These are phyloP conservation scores for Chlorella sp. DNA, from an alignment of 139 green algal species.

Conservation along the genomic window DNA sequence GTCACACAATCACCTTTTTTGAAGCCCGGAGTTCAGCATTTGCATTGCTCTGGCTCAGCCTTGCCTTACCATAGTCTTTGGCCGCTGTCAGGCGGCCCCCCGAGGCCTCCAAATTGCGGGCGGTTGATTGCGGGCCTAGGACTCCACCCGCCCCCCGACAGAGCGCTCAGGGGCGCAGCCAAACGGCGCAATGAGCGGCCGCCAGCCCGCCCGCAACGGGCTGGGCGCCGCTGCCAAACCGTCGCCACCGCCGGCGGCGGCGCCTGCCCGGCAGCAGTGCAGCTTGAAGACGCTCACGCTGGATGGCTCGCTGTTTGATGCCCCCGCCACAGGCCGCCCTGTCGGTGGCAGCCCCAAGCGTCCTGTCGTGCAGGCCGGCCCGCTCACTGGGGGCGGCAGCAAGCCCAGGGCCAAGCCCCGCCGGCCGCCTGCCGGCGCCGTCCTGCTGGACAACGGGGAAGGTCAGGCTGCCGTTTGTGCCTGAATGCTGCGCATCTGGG, in stretches of 20 bases:
- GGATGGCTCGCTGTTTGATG: conserved; percentile 12
- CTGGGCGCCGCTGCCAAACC: not conserved
- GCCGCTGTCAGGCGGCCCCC: too few species aligned
- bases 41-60: too few species aligned
- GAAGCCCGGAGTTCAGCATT: too few species aligned
- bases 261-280: not conserved
- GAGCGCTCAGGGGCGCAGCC: too few species aligned
- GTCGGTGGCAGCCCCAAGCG: not conserved
- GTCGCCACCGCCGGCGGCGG: not conserved
- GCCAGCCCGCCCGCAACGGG: not conserved
- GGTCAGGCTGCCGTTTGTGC: not conserved
- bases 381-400: too few species aligned
- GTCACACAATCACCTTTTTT: too few species aligned
- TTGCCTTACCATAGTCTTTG: too few species aligned
- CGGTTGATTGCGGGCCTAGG: too few species aligned
- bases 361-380: not conserved
- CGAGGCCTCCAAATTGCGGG: too few species aligned
- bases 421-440: not conserved
- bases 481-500: too few species aligned
- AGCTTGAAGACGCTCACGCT: not conserved
- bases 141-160: too few species aligned
- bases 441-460: conserved; percentile 19
- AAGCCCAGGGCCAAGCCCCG: not conserved
- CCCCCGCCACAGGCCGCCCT: not conserved
- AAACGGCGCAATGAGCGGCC: too few species aligned